Evolutionary conservation across 2,329 filamentous ascomycete species (phyloP).

Genomic region (Pezizomycotina sp.): DNA sequence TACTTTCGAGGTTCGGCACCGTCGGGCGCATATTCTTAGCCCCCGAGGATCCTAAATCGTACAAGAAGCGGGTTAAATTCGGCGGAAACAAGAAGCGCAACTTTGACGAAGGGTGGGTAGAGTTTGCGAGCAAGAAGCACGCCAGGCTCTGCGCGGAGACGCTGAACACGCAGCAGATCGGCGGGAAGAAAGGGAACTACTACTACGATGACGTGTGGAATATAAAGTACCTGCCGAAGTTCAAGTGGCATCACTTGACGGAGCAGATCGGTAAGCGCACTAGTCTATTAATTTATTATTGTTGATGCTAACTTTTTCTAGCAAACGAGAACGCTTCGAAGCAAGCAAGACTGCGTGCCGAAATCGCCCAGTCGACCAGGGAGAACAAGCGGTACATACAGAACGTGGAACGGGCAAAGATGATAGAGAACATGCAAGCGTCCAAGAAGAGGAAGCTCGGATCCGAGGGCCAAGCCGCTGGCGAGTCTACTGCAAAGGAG

Average conservation of each 20-base stretch:
- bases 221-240: conserved; percentile 61
- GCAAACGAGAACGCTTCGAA: conserved; percentile 66
- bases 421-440: conserved; percentile 51
- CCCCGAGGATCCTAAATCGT: conserved; percentile 52
- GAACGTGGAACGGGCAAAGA: conserved; percentile 66
- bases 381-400: conserved; percentile 70
- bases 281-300: not conserved
- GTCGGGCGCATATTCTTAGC: conserved; percentile 66
- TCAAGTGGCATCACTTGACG: conserved; percentile 54
- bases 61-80: conserved; percentile 47
- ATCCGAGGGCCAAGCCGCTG: conserved; percentile 30
- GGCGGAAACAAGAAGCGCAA: conserved; percentile 71
- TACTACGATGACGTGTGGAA: conserved; percentile 83
- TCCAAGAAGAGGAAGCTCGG: conserved; percentile 36
- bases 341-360: conserved; percentile 56
- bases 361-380: conserved; percentile 56
- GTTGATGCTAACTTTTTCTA: conserved; percentile 31
- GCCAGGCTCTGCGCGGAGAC: conserved; percentile 61
- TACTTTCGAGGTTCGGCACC: conserved; percentile 57
- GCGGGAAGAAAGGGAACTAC: conserved; percentile 67
- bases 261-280: conserved; percentile 22
- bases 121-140: conserved; percentile 59
- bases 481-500: conserved; percentile 21
- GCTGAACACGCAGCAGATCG: conserved; percentile 48
- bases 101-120: conserved; percentile 77